Conservation (phyloP, 129 eudicot species). For the Flaveria sonorensis region DNA sequence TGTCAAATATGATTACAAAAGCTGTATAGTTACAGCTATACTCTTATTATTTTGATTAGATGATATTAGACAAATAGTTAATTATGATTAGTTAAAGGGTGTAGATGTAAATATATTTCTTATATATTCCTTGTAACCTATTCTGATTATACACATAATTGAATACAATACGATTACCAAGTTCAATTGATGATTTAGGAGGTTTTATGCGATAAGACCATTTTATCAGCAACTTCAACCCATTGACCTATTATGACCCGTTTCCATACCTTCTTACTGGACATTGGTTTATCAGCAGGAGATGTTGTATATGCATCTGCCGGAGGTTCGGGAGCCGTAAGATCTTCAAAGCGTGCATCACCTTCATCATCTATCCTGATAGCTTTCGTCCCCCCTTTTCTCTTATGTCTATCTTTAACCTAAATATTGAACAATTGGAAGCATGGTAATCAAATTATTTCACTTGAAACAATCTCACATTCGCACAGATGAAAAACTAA, state of each 20-base stretch:
- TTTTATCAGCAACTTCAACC: background rate
- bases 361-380: constrained; percentile 93
- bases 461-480: background rate
- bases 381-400: constrained; percentile 65
- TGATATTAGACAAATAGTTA: too few species aligned
- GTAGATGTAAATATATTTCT: too few species aligned
- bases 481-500: background rate
- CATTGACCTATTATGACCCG: background rate
- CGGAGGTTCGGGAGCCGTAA: constrained; percentile 50
- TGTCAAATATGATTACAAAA: too few species aligned
- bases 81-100: too few species aligned
- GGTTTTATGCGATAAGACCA: background rate
- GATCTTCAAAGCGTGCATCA: constrained; percentile 86
- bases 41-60: too few species aligned
- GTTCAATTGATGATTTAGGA: too few species aligned
- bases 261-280: constrained; percentile 70
- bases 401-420: constrained; percentile 90
- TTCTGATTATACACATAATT: too few species aligned
- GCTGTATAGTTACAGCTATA: too few species aligned
- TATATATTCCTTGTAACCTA: too few species aligned
- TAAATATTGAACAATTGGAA: constrained; percentile 22
- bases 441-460: constrained; percentile 10
- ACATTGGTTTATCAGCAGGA: constrained; percentile 54
- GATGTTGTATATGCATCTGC: constrained; percentile 49
- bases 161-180: too few species aligned